These are phyloP conservation scores for sunflower (Helianthus annuus) DNA, from an alignment of 129 eudicot species.

Conservation along the genomic window DNA sequence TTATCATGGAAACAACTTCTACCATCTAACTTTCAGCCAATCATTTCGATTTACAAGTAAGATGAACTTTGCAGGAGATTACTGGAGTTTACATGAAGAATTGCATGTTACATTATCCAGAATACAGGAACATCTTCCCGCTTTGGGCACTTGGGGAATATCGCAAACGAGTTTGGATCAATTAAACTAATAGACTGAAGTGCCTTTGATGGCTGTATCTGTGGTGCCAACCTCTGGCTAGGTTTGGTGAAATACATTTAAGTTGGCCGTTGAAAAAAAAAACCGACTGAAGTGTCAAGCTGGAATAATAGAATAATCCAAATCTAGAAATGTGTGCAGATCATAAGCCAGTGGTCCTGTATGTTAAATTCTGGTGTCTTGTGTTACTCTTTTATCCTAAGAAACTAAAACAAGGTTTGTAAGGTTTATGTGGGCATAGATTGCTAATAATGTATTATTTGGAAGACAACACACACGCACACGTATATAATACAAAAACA, in stretches of 20 bases:
- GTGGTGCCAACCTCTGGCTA: too few relatives aligned
- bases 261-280: too few relatives aligned
- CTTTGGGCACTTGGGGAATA: constrained; percentile 58
- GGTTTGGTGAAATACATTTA: too few relatives aligned
- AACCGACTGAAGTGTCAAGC: neutral
- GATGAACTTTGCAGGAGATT: constrained; percentile 31
- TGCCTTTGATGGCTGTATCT: neutral
- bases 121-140: constrained; percentile 46
- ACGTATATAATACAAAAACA: too few relatives aligned
- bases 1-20: neutral
- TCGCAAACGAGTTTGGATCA: constrained; percentile 43
- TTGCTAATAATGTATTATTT: too few relatives aligned
- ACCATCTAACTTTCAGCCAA: neutral
- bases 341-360: neutral
- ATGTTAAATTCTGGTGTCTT: neutral
- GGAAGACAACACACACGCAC: too few relatives aligned
- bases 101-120: constrained; percentile 45
- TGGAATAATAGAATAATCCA: neutral
- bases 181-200: constrained; percentile 24
- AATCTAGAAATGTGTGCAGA: neutral
- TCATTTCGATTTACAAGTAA: neutral
- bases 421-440: neutral
- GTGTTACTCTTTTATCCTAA: neutral
- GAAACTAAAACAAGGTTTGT: neutral
- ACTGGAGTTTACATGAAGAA: constrained; percentile 53